Base-by-base conservation (phyloP, 2,329 filamentous ascomycete genomes). In the Coleophoma eucalyptorum region DNA sequence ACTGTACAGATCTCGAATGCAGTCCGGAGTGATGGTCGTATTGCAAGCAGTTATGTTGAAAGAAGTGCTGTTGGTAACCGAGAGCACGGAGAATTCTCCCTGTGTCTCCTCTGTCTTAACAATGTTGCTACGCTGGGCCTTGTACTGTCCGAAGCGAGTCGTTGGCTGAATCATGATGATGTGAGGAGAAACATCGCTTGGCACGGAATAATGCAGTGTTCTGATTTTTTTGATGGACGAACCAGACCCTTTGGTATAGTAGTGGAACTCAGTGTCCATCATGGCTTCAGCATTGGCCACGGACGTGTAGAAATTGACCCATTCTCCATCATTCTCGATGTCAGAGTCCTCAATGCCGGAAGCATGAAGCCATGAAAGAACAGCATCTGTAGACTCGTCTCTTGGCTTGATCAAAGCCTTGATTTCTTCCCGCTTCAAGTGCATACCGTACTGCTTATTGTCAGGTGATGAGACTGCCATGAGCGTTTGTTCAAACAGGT, bases 261-360 rank as follows among this genome's bases (percentile, higher is more conserved):
- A 58, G 50, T 63, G 60, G 61, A 78, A 79, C 31, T 57, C 59
- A 4, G 65, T 58, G 18, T 60, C 52, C 6, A 67, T 48, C 37
- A 67, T 61, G 4, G 54, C 44, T 47, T 67, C 61, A 1, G 62
- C 65, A 46, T 62, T 54, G 8, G 51, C 52, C 33, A 67, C 53
- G 5, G 62, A 59, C 12, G 59, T 55, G 10, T 53, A 53, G 49
- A 66, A 58, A 31, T 58, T 62, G 40, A 68, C 73, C 76, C 78
- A 83, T 58, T 83, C 79, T 57, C 75, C 76, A 44, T 78, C 74
- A 2, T 77, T 67, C 57, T 69, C 77, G 62, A 79, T 77, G 43
- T 63, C 62, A n/a, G 70, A 55, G 26, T 66, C 61, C 16, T 62
- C 58, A 35, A 84, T 71, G 44, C 73, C 78, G 60, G 79, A 73